Conservation (phyloP, 768 basidiomycete genomes). For the Suillus subluteus region DNA sequence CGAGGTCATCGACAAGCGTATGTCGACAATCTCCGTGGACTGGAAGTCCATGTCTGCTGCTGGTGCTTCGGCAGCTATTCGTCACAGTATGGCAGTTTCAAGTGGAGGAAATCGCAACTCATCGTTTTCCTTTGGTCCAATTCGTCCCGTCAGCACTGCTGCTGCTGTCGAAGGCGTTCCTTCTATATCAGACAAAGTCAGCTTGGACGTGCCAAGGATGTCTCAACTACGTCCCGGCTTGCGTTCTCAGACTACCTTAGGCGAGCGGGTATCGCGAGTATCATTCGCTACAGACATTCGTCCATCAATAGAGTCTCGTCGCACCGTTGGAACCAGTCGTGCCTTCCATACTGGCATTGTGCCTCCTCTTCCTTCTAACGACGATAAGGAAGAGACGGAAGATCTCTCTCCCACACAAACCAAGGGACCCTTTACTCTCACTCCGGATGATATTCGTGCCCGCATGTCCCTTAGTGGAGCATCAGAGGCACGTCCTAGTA, state of each 20-base stretch:
- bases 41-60: constrained; percentile 75
- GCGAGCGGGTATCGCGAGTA: constrained; percentile 60
- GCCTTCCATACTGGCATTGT: constrained; percentile 43
- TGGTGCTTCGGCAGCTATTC: constrained; percentile 75
- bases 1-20: constrained; percentile 75
- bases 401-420: constrained; percentile 50
- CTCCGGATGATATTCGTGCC: constrained; percentile 64
- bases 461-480: constrained; percentile 45
- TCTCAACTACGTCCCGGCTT: constrained; percentile 58
- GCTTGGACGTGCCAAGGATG: constrained; percentile 41
- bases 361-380: constrained; percentile 45
- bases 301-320: constrained; percentile 48
- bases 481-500: constrained; percentile 37
- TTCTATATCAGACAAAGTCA: constrained; percentile 39
- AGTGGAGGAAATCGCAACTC: constrained; percentile 42
- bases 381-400: constrained; percentile 29
- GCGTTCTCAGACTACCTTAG: constrained; percentile 47
- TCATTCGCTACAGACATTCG: constrained; percentile 70
- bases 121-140: constrained; percentile 62
- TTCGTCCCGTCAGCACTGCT: constrained; percentile 50
- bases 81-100: constrained; percentile 61
- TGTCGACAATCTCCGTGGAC: constrained; percentile 79
- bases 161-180: constrained; percentile 47
- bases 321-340: constrained; percentile 42
- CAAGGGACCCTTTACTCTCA: constrained; percentile 45